phyloP scores from a whole-genome alignment of 805 yeast species.

The Metschnikowia rubicola region DNA sequence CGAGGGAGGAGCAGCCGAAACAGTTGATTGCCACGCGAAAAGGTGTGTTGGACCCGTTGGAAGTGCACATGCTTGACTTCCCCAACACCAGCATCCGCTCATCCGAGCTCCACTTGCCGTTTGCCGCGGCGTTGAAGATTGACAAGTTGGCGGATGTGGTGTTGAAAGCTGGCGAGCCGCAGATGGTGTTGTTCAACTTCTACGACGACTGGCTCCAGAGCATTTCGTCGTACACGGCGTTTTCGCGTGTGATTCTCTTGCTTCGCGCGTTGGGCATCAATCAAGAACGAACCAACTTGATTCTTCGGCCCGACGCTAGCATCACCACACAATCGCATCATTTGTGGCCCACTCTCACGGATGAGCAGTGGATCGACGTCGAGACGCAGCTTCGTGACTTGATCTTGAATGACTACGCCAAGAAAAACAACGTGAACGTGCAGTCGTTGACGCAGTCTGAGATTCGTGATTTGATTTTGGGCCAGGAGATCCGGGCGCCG shows the following conservation, averaged over 20 bases:
- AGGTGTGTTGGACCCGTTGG: constrained; percentile 90
- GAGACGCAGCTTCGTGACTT: constrained; percentile 86
- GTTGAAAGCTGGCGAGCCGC: constrained; percentile 84
- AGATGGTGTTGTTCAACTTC: constrained; percentile 84
- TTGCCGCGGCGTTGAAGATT: constrained; percentile 77
- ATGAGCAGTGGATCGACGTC: constrained; percentile 88
- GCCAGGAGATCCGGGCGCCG: constrained; percentile 91
- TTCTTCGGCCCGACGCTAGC: constrained; percentile 71
- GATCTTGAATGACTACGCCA: constrained; percentile 79
- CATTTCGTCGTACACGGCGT: constrained; percentile 88
- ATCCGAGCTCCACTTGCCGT: constrained; percentile 86
- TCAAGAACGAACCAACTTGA: constrained; percentile 69
- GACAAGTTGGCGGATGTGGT: constrained; percentile 78
- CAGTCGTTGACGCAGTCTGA: constrained; percentile 89
- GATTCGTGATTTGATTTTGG: constrained; percentile 88
- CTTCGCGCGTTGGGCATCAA: constrained; percentile 78
- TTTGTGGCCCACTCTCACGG: constrained; percentile 87
- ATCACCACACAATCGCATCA: constrained; percentile 73
- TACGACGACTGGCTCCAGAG: constrained; percentile 89
- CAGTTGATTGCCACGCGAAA: constrained; percentile 87
- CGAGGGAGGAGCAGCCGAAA: constrained; percentile 91
- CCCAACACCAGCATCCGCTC: constrained; percentile 88
- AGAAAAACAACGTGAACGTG: constrained; percentile 79
- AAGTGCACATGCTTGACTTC: constrained; percentile 95
- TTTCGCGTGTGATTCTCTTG: constrained; percentile 80